phyloP scores from a whole-genome alignment of 2,329 filamentous ascomycete genomes.

The Pyrenochaeta sp. region DNA sequence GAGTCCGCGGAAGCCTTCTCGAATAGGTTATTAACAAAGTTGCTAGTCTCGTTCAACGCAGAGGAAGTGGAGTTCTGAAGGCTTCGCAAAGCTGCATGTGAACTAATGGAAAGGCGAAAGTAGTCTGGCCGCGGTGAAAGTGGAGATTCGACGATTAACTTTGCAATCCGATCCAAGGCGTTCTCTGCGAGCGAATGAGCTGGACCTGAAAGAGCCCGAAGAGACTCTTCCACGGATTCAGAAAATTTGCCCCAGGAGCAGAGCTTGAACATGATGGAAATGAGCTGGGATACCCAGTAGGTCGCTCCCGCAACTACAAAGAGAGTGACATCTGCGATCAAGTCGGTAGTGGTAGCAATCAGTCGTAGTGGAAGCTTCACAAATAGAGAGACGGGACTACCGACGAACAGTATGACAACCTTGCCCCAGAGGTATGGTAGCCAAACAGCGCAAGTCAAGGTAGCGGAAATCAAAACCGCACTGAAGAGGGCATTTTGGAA shows the following conservation, averaged over 20 bases:
- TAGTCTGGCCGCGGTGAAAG: conserved; percentile 39
- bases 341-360: conserved; percentile 75
- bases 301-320: conserved; percentile 65
- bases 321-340: conserved; percentile 78
- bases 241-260: conserved; percentile 27
- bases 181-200: conserved; percentile 44
- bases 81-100: conserved; percentile 46
- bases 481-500: conserved; percentile 97
- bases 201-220: conserved; percentile 33
- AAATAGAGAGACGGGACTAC: conserved; percentile 74
- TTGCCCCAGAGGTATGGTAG: conserved; percentile 93
- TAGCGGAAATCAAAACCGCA: conserved; percentile 83
- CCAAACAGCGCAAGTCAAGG: conserved; percentile 85
- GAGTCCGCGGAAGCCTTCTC: conserved; percentile 35
- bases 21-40: conserved; percentile 29
- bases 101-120: conserved; percentile 47
- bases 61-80: conserved; percentile 47
- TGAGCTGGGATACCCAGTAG: conserved; percentile 46
- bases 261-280: conserved; percentile 32
- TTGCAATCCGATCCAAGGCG: conserved; percentile 45
- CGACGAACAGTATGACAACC: conserved; percentile 77
- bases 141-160: conserved; percentile 35
- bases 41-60: conserved; percentile 41
- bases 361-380: conserved; percentile 75
- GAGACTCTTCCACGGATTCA: conserved; percentile 20